Conservation (phyloP, 768 basidiomycete genomes). For the Hysterangium stoloniferum region DNA sequence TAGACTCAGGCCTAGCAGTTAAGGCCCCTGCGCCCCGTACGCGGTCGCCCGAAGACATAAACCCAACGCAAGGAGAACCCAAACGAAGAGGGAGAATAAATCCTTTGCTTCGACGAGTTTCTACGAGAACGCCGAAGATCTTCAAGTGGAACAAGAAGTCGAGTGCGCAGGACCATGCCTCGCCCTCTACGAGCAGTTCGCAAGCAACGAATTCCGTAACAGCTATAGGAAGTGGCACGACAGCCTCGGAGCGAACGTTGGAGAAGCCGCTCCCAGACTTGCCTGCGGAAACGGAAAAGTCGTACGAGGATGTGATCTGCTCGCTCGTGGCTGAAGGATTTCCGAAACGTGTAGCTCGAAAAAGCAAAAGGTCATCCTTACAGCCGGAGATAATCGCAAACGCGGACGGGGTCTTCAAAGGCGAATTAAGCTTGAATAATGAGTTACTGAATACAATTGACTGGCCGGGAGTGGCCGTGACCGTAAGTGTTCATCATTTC, state of each 20-base stretch:
- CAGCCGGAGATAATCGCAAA: slow-evolving; percentile 45
- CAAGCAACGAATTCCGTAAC: too few species aligned
- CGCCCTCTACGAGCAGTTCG: background rate
- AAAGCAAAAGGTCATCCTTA: slow-evolving; percentile 27
- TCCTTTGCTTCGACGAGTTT: background rate
- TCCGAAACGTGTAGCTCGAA: slow-evolving; percentile 55
- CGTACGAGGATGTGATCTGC: slow-evolving; percentile 37
- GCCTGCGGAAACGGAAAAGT: slow-evolving; percentile 31
- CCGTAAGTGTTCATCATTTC: slow-evolving; percentile 37
- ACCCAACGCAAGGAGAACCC: background rate
- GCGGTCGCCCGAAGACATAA: background rate
- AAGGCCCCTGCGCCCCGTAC: background rate
- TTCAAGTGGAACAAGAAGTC: slow-evolving; percentile 18
- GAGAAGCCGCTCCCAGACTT: slow-evolving; percentile 22
- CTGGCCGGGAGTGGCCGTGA: slow-evolving; percentile 59
- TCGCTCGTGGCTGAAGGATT: slow-evolving; percentile 46
- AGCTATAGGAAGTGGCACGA: too few species aligned
- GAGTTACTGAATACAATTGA: slow-evolving; percentile 59
- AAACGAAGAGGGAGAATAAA: background rate
- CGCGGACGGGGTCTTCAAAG: slow-evolving; percentile 64
- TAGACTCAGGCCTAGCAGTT: slow-evolving; percentile 32
- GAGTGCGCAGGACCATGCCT: slow-evolving; percentile 14
- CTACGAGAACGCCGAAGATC: background rate
- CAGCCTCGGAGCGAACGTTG: too few species aligned
- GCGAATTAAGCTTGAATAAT: slow-evolving; percentile 44